Evolutionary conservation across 179 eudicot genomes (phyloP), one percentile per base, ranked within the genome.

Genomic region (Silene vulgaris): DNA sequence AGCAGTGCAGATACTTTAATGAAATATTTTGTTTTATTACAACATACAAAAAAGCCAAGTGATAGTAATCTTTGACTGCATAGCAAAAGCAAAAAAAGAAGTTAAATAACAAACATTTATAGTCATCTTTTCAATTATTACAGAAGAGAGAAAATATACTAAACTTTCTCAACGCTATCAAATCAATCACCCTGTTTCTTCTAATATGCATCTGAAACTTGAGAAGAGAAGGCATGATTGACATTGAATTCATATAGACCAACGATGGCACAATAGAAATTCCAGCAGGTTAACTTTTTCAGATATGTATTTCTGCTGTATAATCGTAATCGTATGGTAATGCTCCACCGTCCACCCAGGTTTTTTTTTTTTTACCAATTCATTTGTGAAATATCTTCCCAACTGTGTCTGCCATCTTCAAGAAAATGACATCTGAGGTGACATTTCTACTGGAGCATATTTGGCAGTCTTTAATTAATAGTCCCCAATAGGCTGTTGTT

Each of bases 101-200:
- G 35, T 32, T 32, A 32, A 32, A 32, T 32, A 32, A 4, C 4
- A 63, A 9, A 26, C n/a, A 14, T 9, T 63, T 63, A 63, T 52
- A 50, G 54, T 50, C 56, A 43, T 63, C 35, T 63, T 11, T 23
- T 11, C 2, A 63, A 26, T 23, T 63, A 63, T 16, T 63, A 63
- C 14, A 63, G 66, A 62, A 62, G n/a, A 63, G 26, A 20, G n/a
- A 63, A 63, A 8, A 63, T 2, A 26, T 63, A 63, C 35, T 63
- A 63, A 63, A 63, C 6, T 8, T 26, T 12, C 16, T 62, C 37
- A 63, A 26, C 67, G 16, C 16, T 52, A 5, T 21, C 67, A 63
- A 63, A 63, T 63, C 67, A 21, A 63, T 63, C 37, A 63, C 30
- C 35, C 16, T 9, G 35, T 63, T 63, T 63, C 67, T 63, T 63